Base-by-base conservation (phyloP, 75 land plant genomes). In the Pinus albicaulis region DNA sequence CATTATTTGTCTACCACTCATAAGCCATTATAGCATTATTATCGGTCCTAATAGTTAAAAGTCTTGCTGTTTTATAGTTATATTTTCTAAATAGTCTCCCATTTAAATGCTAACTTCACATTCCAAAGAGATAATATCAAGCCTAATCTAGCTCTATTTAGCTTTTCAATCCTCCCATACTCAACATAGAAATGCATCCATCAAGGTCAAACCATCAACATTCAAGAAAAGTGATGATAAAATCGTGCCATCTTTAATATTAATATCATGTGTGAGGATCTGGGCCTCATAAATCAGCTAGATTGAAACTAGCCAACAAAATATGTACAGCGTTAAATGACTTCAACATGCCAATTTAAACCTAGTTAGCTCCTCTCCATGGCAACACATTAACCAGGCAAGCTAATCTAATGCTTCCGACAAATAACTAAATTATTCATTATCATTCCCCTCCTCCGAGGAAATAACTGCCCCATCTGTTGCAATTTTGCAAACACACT, bases 391-490 rank as follows among this genome's bases (percentile, higher is more conserved):
- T 38, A 34, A 68, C n/a, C 24, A 68, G 52, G 71, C 12, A 41
- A 38, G 71, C 52, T 44, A 19, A 41, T 44, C 48, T 68, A 34
- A 41, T 68, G 53, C 71, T 68, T 34, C 52, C 52, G 41, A 41
- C 23, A 68, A 41, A 68, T 38, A 38, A 68, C n/a, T 68, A 48
- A 11, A 48, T 48, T 48, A 48, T 48, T 48, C 53, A 48, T 10
- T 48, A 48, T 48, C 22, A n/a, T 41, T 68, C 41, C 48, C 52
- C 71, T 68, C 71, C 48, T 68, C 71, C 22, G 71, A n/a, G 52
- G 71, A 41, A n/a, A 68, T 24, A 41, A 38, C 71, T 41, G 71
- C 71, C 41, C 71, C 71, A 68, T 68, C 71, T 68, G 71, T 68
- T 22, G 41, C 23, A 41, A 68, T 68, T 41, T 68, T 22, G 41